Evolutionary conservation across 2,329 filamentous ascomycete species (phyloP).

Genomic region (Cordyceps fumosorosea): DNA sequence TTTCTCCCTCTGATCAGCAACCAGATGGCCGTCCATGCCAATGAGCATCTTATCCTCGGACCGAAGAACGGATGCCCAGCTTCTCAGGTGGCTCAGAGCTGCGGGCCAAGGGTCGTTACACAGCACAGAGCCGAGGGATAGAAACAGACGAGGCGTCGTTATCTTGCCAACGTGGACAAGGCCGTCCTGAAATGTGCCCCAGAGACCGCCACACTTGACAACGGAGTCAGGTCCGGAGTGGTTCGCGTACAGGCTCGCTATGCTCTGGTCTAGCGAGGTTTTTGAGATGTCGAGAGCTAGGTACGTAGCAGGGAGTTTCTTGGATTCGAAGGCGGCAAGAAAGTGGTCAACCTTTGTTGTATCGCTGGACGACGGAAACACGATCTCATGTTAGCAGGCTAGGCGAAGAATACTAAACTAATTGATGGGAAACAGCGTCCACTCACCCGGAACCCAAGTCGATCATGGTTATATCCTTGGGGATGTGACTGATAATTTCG

Average conservation of each 20-base stretch:
- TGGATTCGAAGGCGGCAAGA: constrained; percentile 28
- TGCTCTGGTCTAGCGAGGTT: constrained; percentile 28
- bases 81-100: constrained; percentile 29
- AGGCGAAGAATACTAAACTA: constrained; percentile 10
- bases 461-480: constrained; percentile 28
- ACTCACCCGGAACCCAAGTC: constrained; percentile 38
- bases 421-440: constrained; percentile 3
- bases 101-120: constrained; percentile 34
- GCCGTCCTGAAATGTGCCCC: constrained; percentile 34
- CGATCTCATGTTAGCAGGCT: constrained; percentile 14
- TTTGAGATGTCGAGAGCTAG: constrained; percentile 35
- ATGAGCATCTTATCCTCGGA: constrained; percentile 30
- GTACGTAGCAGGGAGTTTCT: constrained; percentile 25
- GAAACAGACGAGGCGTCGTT: constrained; percentile 28
- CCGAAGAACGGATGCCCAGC: constrained; percentile 30
- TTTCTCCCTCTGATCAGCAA: constrained; percentile 27
- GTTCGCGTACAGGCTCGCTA: constrained; percentile 24
- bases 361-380: constrained; percentile 23
- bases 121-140: constrained; percentile 35
- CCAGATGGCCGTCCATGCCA: constrained; percentile 35
- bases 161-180: constrained; percentile 26
- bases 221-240: constrained; percentile 21
- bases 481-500: constrained; percentile 27
- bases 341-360: constrained; percentile 35
- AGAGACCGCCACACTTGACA: constrained; percentile 32